A percentile compares a stretch with the other conserved stretches of the same genome.
Conservation (phyloP, 2,329 filamentous ascomycete genomes). For the Tolypocladium nubicola region DNA sequence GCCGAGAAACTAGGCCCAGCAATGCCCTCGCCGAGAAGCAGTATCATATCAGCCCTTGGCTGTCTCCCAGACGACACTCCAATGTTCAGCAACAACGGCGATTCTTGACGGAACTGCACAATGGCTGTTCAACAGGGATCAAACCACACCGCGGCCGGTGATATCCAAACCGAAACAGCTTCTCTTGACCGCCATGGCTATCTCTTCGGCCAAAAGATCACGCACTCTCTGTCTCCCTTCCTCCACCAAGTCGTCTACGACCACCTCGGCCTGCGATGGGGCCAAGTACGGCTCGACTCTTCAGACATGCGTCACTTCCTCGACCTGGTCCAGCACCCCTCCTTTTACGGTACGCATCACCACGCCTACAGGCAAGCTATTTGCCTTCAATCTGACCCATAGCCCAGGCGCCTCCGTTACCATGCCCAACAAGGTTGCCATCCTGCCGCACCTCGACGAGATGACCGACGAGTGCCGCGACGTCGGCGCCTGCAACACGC, state of each 20-base stretch:
- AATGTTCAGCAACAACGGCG: not conserved
- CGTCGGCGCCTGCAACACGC: conserved; percentile 71
- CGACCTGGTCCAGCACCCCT: conserved; percentile 40
- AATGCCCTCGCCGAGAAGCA: not conserved
- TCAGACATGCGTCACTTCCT: conserved; percentile 37
- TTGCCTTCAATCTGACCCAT: not conserved
- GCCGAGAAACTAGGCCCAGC: not conserved
- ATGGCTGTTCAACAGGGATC: not conserved
- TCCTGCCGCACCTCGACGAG: conserved; percentile 62
- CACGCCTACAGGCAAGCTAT: not conserved
- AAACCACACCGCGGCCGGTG: not conserved
- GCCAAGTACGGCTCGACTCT: conserved; percentile 42
- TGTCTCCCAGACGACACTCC: not conserved
- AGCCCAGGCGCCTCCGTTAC: conserved; percentile 57
- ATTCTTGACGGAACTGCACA: not conserved
- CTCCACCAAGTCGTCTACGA: conserved; percentile 44
- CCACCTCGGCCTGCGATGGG: conserved; percentile 39
- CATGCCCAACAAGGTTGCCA: conserved; percentile 76
- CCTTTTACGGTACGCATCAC: conserved; percentile 48
- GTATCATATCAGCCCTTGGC: not conserved
- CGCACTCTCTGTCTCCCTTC: conserved; percentile 43
- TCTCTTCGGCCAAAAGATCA: conserved; percentile 46
- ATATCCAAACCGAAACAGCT: conserved; percentile 5
- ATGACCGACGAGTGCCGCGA: conserved; percentile 62
- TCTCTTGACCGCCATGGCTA: conserved; percentile 36